Evolutionary conservation across 192 early-diverging fungal genomes (phyloP), one percentile per base, ranked within the genome.

Genomic region (Linnemannia exigua): DNA sequence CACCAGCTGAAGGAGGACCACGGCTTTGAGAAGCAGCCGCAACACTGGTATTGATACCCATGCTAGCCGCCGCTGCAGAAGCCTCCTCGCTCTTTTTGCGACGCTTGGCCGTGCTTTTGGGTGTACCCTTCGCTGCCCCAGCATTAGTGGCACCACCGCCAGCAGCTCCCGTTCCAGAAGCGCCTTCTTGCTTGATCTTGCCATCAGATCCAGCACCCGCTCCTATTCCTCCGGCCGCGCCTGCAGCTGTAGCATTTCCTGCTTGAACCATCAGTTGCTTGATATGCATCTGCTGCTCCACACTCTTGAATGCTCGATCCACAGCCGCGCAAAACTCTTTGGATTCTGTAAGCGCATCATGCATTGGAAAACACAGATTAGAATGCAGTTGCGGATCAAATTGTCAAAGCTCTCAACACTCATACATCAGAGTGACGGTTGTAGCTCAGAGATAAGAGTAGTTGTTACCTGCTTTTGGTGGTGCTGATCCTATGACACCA

Each of bases 41-140:
- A 2, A 68, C 75, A 66, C 48, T 70, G 3, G 84, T 86, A 37
- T 86, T 86, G 47, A 86, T 79, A 15, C 82, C 82, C 82, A 84
- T 86, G n/a, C 63, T 80, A 0, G 79, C 69, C 5, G 78, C 77
- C 0, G 78, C 84, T 19, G 70, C 78, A 1, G 84, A 73, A 5
- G 84, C 70, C 28, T 86, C 84, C 15, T 86, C 84, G 19, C 74
- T 77, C 79, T 86, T 86, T 38, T 86, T 86, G n/a, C 84, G 84
- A 12, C 84, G 25, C 71, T 86, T 86, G 48, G 47, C 76, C 0
- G 73, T 63, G 16, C 78, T 50, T 70, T 86, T 86, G 22, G 77
- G 61, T 1, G 74, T 22, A 46, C 50, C 67, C 47, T 52, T 86
- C 11, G 74, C 16, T 11, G 70, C n/a, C 0, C 38, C 54, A 22